These are phyloP conservation scores for Fraxinus pennsylvanica DNA, from an alignment of 257 asterid species.

Conservation along the genomic window DNA sequence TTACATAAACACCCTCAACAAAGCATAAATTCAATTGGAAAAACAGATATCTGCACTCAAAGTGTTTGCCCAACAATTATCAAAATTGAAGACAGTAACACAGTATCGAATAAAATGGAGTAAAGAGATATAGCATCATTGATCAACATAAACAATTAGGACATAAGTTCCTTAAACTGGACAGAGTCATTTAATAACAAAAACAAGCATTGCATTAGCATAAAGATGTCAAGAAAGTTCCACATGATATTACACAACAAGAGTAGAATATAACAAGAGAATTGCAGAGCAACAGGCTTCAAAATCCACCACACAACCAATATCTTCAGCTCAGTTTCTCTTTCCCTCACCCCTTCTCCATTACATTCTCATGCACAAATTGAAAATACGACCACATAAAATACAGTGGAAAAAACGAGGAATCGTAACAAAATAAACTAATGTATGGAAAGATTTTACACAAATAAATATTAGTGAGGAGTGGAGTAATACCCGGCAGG, in stretches of 20 bases:
- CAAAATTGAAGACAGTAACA: not conserved
- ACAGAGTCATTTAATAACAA: conserved; percentile 6
- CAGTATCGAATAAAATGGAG: not conserved
- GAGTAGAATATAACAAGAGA: conserved; percentile 25
- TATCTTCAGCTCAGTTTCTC: conserved; percentile 38
- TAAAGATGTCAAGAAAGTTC: conserved; percentile 24
- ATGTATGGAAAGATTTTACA: conserved; percentile 28
- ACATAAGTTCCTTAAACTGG: not conserved
- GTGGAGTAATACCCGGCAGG: conserved; percentile 58
- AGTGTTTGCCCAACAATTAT: not conserved
- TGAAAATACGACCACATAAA: conserved; percentile 39
- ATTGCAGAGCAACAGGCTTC: conserved; percentile 37
- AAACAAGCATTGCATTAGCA: conserved; percentile 25
- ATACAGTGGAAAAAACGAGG: conserved; percentile 32
- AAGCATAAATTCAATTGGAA: not conserved
- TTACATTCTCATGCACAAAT: conserved; percentile 39
- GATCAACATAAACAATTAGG: not conserved
- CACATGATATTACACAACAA: conserved; percentile 37
- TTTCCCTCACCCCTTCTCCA: conserved; percentile 30
- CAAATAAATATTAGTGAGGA: conserved; percentile 44
- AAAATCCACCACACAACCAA: conserved; percentile 33
- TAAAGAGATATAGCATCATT: not conserved
- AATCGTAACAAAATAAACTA: conserved; percentile 28
- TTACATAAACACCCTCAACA: not conserved
- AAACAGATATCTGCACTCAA: not conserved